Base-by-base conservation (phyloP, 768 basidiomycete species). In the Xerocomellus chrysenteron region DNA sequence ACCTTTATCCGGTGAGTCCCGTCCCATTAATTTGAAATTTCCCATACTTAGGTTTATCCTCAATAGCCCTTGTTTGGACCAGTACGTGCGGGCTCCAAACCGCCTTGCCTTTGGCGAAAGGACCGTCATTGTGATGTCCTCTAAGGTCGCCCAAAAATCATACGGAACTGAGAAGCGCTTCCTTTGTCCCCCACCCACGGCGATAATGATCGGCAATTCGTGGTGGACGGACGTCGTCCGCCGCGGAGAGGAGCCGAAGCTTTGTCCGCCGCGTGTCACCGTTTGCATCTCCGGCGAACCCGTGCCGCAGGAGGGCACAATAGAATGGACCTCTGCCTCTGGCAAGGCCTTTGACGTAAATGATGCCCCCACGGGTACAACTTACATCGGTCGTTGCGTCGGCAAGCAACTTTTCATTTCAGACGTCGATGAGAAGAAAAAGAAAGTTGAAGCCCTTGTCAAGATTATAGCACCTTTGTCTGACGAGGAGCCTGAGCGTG, bases 161-260 rank as follows among this genome's bases (percentile, higher is more conserved):
- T 98, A 98, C 69, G 95, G 94, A 37, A 94, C 89, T 17, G 95
- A 98, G 73, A 97, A 97, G 73, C 82, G 95, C 43, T 96, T 95
- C 81, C 81, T 95, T 36, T 96, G 92, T 69, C 94, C 92, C 9
- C 95, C 91, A 52, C 94, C 94, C 10, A 94, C 93, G 33, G 94
- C 94, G 46, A 88, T 93, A 67, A 83, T 98, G 82, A 90, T 94
- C 65, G 94, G 94, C 47, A 92, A 90, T 68, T 88, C 89, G 14
- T 98, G 94, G 94, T 96, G 93, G 93, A 85, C 86, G 47, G 90
- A 92, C 65, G 82, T 87, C 52, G 73, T 84, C 26, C 85, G 89
- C 49, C 78, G 88, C 40, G 86, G 86, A 35, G 89, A 89, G 70
- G 85, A 88, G 51, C 81, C 86, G 37, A 87, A 90, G 70, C 75